phyloP scores from a whole-genome alignment of 2,329 filamentous ascomycete species.

The Ambrosiella cleistominuta region DNA sequence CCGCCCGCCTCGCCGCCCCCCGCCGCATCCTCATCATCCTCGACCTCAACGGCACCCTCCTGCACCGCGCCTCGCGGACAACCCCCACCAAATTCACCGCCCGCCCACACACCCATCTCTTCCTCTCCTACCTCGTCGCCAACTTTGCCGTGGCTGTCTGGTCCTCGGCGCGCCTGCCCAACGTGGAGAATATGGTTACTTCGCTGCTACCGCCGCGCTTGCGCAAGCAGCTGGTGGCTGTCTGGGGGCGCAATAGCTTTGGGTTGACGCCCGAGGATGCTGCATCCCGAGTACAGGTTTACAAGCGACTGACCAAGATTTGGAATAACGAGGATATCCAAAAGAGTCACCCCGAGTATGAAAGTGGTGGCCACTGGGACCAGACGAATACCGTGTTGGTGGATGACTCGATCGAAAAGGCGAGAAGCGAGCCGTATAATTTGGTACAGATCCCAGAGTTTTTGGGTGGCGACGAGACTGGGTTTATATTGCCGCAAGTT shows the following conservation, averaged over 20 bases:
- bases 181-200: conserved; percentile 51
- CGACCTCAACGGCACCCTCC: conserved; percentile 83
- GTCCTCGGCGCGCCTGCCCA: conserved; percentile 65
- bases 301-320: conserved; percentile 62
- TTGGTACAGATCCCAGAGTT: conserved; percentile 70
- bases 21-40: conserved; percentile 63
- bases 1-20: conserved; percentile 26
- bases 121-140: conserved; percentile 56
- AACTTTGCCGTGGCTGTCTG: conserved; percentile 74
- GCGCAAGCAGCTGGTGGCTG: conserved; percentile 39
- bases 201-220: conserved; percentile 42
- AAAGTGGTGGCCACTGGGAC: conserved; percentile 38
- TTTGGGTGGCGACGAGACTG: conserved; percentile 25
- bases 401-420: conserved; percentile 73
- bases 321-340: conserved; percentile 41
- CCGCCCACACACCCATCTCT: conserved; percentile 49
- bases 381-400: conserved; percentile 80
- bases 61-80: conserved; percentile 45
- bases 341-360: conserved; percentile 25
- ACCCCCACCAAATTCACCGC: conserved; percentile 36
- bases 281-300: conserved; percentile 58
- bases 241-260: conserved; percentile 67
- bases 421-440: conserved; percentile 66
- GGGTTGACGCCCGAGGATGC: conserved; percentile 49
- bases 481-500: conserved; percentile 35